Evolutionary conservation across 495 filamentous ascomycete species (phyloP).

Genomic region (Hypoxylon intermedium): DNA sequence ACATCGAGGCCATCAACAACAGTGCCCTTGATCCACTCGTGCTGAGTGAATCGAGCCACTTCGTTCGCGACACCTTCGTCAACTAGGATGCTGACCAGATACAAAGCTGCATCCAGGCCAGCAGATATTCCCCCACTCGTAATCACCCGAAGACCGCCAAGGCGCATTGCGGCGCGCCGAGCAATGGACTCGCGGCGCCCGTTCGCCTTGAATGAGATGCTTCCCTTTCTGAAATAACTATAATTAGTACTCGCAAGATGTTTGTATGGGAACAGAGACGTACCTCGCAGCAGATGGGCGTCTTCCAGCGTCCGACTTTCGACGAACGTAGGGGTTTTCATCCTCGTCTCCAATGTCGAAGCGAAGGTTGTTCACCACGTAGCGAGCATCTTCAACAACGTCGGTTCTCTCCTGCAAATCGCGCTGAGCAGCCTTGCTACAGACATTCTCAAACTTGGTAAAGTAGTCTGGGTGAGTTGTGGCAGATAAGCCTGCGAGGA

Average conservation of each 20-base stretch:
- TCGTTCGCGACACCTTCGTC: constrained; percentile 70
- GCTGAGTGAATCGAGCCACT: constrained; percentile 71
- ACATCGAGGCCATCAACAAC: constrained; percentile 77
- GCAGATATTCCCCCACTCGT: constrained; percentile 77
- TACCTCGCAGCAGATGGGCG: constrained; percentile 68
- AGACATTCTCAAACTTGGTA: constrained; percentile 70
- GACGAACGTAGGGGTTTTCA: constrained; percentile 75
- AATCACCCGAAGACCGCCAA: constrained; percentile 75
- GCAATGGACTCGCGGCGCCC: constrained; percentile 72
- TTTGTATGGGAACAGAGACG: constrained; percentile 19
- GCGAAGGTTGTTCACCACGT: constrained; percentile 80
- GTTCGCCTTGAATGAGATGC: constrained; percentile 71
- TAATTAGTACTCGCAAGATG: constrained; percentile 18
- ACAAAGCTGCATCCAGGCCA: constrained; percentile 79
- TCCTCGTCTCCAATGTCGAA: constrained; percentile 77
- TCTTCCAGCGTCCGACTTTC: constrained; percentile 66
- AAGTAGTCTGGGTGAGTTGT: constrained; percentile 71
- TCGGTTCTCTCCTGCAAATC: constrained; percentile 68
- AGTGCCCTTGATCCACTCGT: constrained; percentile 73
- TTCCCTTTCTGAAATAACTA: constrained; percentile 64
- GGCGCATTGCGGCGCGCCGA: constrained; percentile 67
- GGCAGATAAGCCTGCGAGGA: constrained; percentile 74
- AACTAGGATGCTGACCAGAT: constrained; percentile 77
- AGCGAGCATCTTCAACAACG: constrained; percentile 75
- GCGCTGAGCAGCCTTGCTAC: constrained; percentile 66